A percentile compares a stretch with the other conserved stretches of the same genome.
Conservation (phyloP, 306 rosid genomes). For the Styphnolobium japonicum region DNA sequence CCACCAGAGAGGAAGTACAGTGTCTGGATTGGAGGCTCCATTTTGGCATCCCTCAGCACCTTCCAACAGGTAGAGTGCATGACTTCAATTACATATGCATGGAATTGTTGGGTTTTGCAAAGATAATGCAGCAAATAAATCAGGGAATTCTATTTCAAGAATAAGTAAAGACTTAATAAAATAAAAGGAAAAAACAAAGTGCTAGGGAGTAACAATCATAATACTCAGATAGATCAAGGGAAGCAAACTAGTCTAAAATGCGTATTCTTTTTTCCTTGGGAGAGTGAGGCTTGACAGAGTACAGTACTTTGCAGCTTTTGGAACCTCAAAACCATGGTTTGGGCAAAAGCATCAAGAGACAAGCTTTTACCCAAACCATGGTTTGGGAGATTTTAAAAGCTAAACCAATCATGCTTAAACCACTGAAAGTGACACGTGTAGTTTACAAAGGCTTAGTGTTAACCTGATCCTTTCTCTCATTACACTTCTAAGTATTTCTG, state of each 20-base stretch:
- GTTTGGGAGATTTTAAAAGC: too few species aligned
- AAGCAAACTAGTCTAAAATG: not conserved
- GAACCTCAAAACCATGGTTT: too few species aligned
- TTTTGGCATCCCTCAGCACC: conserved; percentile 97
- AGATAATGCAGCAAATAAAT: not conserved
- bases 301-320: not conserved
- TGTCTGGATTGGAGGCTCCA: conserved; percentile 98
- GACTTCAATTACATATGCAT: not conserved
- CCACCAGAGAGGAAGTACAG: conserved; percentile 98
- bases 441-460: not conserved
- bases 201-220: not conserved
- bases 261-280: not conserved
- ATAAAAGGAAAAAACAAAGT: not conserved
- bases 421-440: too few species aligned
- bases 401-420: too few species aligned
- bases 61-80: conserved; percentile 84
- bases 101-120: not conserved
- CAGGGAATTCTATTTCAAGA: not conserved
- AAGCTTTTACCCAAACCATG: too few species aligned
- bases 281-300: not conserved
- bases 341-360: too few species aligned
- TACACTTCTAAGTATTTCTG: not conserved
- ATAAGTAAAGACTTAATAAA: not conserved
- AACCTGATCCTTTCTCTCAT: not conserved
- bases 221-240: conserved; percentile 2